These are phyloP conservation scores for Ochromonas danica DNA, from an alignment of 108 stramenopile genomes.

Conservation along the genomic window DNA sequence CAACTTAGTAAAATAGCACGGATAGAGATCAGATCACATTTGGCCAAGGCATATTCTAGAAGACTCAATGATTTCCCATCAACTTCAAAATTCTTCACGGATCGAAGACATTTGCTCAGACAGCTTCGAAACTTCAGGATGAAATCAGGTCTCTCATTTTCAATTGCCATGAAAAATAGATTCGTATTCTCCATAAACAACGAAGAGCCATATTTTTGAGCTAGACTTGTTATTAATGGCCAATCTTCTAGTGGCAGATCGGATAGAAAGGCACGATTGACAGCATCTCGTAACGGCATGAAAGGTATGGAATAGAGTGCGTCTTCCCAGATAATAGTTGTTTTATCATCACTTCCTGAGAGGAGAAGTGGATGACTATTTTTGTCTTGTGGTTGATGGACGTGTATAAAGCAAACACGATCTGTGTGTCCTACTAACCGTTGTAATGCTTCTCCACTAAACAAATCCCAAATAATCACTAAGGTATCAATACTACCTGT, in stretches of 20 bases:
- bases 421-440: conserved; percentile 26
- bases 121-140: neutral
- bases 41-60: neutral
- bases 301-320: neutral
- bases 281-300: neutral
- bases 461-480: conserved; percentile 7
- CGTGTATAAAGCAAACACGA: neutral
- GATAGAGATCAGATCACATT: neutral
- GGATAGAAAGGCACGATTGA: neutral
- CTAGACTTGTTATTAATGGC: neutral
- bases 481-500: neutral
- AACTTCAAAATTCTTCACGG: neutral
- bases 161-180: neutral
- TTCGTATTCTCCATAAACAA: conserved; percentile 19
- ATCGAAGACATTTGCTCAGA: neutral
- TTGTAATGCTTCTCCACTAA: neutral
- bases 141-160: neutral
- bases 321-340: neutral
- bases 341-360: neutral
- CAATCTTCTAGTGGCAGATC: neutral
- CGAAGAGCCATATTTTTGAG: neutral
- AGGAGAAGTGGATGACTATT: neutral
- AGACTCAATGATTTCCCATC: neutral
- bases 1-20: neutral
- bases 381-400: neutral